Conservation (phyloP, 305 asterid genomes). For the Fraxinus floribunda region DNA sequence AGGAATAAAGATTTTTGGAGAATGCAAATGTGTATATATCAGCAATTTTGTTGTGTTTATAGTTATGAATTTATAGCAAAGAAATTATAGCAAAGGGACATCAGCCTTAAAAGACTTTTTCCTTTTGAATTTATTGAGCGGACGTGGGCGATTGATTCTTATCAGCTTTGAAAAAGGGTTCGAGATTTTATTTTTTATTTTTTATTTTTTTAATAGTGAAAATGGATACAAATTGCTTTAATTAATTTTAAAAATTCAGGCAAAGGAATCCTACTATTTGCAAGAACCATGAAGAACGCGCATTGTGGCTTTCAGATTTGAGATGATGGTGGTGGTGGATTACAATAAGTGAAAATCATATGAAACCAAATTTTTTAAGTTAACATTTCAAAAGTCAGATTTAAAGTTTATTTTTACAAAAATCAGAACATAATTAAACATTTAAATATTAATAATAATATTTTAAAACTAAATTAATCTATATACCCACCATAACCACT, state of each 20-base stretch:
- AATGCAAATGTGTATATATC: background rate
- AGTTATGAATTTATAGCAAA: background rate
- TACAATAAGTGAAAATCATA: background rate
- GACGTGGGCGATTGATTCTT: background rate
- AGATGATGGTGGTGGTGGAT: background rate
- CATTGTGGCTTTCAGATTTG: constrained; percentile 15
- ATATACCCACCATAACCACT: too few species aligned
- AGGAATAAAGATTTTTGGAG: background rate
- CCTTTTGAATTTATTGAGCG: background rate
- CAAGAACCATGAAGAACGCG: constrained; percentile 13
- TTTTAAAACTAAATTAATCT: too few species aligned
- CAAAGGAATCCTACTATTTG: background rate
- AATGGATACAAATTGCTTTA: too few species aligned
- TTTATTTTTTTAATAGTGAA: too few species aligned
- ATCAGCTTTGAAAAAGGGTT: background rate
- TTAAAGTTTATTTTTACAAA: too few species aligned
- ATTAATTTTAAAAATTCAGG: too few species aligned
- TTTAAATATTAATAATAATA: too few species aligned
- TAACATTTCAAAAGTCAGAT: too few species aligned
- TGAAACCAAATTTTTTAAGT: too few species aligned
- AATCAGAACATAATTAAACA: too few species aligned
- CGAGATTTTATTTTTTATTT: background rate
- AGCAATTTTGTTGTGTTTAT: background rate
- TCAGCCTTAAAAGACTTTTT: background rate
- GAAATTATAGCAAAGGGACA: background rate